phyloP scores from a whole-genome alignment of 1,139 yeast species.

The Saccharomyces hybrid region DNA sequence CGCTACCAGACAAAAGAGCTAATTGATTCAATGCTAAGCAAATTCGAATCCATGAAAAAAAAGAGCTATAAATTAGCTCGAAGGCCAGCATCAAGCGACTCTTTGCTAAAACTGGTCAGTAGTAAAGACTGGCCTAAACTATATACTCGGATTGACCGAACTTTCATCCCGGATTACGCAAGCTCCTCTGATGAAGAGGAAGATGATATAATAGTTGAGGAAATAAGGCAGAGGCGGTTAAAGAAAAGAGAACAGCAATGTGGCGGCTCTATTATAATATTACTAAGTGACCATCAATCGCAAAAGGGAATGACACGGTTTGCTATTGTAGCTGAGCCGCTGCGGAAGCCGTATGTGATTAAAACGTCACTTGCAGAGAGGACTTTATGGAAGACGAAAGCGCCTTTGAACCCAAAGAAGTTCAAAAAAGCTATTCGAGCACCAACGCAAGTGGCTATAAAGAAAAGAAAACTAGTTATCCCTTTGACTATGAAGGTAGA shows the following conservation, averaged over 20 bases:
- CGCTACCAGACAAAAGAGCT: constrained; percentile 45
- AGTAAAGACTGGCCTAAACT: constrained; percentile 10
- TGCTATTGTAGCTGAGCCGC: constrained; percentile 29
- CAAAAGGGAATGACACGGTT: constrained; percentile 9
- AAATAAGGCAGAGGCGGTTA: constrained; percentile 15
- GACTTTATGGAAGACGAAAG: constrained; percentile 12
- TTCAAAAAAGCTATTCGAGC: constrained; percentile 12
- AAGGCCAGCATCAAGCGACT: constrained; percentile 10
- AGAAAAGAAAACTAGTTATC: constrained; percentile 8
- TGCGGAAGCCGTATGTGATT: constrained; percentile 24
- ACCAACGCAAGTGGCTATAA: constrained; percentile 18
- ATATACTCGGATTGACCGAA: constrained; percentile 20
- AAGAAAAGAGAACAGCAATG: constrained; percentile 14
- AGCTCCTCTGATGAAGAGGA: constrained; percentile 32
- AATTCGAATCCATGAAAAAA: constrained; percentile 40
- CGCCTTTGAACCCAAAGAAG: constrained; percentile 6
- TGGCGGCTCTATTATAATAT: constrained; percentile 23
- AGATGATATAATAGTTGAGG: constrained; percentile 14
- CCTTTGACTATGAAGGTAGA: constrained; percentile 12
- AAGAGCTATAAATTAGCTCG: constrained; percentile 14
- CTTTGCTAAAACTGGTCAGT: constrained; percentile 12
- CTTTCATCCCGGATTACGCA: constrained; percentile 17
- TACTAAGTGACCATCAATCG: constrained; percentile 8
- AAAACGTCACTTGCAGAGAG: constrained; percentile 19
- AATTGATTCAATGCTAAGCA: constrained; percentile 41